These are phyloP conservation scores for Coniella lustricola DNA, from an alignment of 2,329 filamentous ascomycete genomes.

Conservation along the genomic window DNA sequence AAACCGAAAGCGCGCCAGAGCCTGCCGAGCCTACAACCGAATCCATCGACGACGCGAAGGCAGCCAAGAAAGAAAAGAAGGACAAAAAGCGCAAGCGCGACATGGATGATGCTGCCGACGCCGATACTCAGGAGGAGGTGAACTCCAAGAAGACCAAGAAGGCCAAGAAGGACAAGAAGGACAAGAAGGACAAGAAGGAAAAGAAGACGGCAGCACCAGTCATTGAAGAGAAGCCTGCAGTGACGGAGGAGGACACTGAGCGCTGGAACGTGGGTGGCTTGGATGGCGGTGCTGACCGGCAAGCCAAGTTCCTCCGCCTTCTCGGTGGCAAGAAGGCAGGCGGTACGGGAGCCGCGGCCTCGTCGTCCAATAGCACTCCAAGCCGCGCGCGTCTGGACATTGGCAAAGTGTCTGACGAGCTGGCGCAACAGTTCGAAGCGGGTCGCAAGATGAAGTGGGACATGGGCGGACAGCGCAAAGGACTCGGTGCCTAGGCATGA, in stretches of 20 bases:
- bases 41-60: too few relatives aligned
- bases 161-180: constrained; percentile 23
- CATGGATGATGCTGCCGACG: constrained; percentile 19
- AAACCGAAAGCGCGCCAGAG: too few relatives aligned
- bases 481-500: constrained; percentile 41
- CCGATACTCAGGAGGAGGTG: constrained; percentile 19
- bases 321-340: constrained; percentile 45
- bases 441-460: constrained; percentile 52
- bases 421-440: constrained; percentile 50
- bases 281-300: constrained; percentile 42
- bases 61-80: constrained; percentile 38
- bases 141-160: constrained; percentile 23
- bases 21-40: too few relatives aligned
- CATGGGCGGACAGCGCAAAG: constrained; percentile 39
- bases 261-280: constrained; percentile 48
- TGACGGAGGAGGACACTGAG: constrained; percentile 26
- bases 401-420: constrained; percentile 40
- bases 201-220: constrained; percentile 15
- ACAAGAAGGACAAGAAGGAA: constrained; percentile 18
- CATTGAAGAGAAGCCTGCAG: constrained; percentile 12
- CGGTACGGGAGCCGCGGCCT: constrained; percentile 15
- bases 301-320: constrained; percentile 51
- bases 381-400: constrained; percentile 27
- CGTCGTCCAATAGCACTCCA: neutral
- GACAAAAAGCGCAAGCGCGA: constrained; percentile 20